Percentiles rank a stretch among this genome's conserved stretches.
Conservation (phyloP, 495 filamentous ascomycete genomes). For the Xylaria scruposa region DNA sequence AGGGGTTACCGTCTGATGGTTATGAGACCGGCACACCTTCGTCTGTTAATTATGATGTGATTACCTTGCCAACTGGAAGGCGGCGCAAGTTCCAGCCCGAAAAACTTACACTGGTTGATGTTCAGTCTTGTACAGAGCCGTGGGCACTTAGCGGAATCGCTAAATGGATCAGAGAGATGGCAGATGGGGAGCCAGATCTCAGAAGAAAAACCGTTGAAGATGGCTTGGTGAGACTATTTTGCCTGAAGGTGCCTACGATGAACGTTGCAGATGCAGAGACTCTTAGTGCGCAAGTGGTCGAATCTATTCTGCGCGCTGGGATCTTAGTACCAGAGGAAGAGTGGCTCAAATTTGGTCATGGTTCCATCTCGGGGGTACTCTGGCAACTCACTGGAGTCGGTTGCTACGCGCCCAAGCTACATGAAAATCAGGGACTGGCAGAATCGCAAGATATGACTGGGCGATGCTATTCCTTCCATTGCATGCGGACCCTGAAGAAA, state of each 20-base stretch:
- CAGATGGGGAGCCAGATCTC: slow-evolving; percentile 83
- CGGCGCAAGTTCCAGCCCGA: slow-evolving; percentile 83
- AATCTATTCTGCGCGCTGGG: slow-evolving; percentile 79
- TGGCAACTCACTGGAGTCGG: slow-evolving; percentile 93
- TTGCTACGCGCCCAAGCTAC: slow-evolving; percentile 85
- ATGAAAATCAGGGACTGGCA: slow-evolving; percentile 66
- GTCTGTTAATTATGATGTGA: slow-evolving; percentile 68
- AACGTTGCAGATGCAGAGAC: slow-evolving; percentile 96
- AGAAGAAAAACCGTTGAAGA: slow-evolving; percentile 82
- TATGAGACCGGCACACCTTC: slow-evolving; percentile 59
- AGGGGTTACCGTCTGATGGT: slow-evolving; percentile 54
- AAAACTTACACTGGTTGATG: slow-evolving; percentile 84
- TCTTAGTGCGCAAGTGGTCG: slow-evolving; percentile 77
- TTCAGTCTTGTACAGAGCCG: slow-evolving; percentile 84
- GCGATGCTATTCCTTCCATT: slow-evolving; percentile 93
- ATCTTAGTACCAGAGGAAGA: slow-evolving; percentile 90
- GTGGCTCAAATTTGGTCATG: slow-evolving; percentile 90
- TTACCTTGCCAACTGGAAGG: slow-evolving; percentile 70
- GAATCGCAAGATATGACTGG: slow-evolving; percentile 59
- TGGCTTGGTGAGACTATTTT: slow-evolving; percentile 88
- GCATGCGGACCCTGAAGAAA: slow-evolving; percentile 92
- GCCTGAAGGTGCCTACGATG: slow-evolving; percentile 97
- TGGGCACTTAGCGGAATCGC: slow-evolving; percentile 94
- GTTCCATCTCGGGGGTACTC: slow-evolving; percentile 81
- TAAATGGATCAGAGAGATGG: slow-evolving; percentile 84